phyloP scores from a whole-genome alignment of 768 basidiomycete genomes.

The Lactarius indigo region DNA sequence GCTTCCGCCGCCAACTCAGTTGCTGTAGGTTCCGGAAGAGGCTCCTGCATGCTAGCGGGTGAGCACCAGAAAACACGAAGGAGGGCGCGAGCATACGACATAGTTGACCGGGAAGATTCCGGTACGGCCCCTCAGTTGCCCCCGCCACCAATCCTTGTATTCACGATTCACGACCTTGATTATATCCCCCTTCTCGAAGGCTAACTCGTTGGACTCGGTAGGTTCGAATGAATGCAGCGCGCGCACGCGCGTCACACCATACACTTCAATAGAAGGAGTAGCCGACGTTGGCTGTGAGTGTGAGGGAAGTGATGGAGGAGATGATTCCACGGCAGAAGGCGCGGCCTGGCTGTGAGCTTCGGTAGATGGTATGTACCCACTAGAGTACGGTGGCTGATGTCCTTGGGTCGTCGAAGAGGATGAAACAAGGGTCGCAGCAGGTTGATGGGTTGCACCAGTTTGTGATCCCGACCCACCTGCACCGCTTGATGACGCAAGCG shows the following conservation, averaged over 20 bases:
- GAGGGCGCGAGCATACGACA: slow-evolving; percentile 55
- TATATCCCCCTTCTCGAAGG: slow-evolving; percentile 88
- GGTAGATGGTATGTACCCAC: slow-evolving; percentile 50
- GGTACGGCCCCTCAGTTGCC: slow-evolving; percentile 83
- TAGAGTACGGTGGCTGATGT: slow-evolving; percentile 37
- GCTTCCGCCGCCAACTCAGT: slow-evolving; percentile 76
- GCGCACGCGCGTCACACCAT: slow-evolving; percentile 73
- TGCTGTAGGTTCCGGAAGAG: slow-evolving; percentile 78
- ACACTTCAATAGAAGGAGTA: slow-evolving; percentile 29
- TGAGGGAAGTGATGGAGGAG: slow-evolving; percentile 22
- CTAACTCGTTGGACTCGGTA: slow-evolving; percentile 83
- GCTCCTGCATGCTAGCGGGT: slow-evolving; percentile 48
- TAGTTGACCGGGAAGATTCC: slow-evolving; percentile 98
- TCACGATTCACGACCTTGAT: slow-evolving; percentile 94
- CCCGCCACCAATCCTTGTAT: slow-evolving; percentile 97
- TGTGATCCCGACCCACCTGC: slow-evolving; percentile 34
- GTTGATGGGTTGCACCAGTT: slow-evolving; percentile 23
- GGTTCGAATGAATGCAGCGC: slow-evolving; percentile 89
- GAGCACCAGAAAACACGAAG: not conserved
- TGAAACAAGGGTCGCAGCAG: slow-evolving; percentile 27
- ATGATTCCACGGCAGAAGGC: slow-evolving; percentile 27
- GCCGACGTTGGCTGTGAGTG: slow-evolving; percentile 31
- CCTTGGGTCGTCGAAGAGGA: slow-evolving; percentile 25
- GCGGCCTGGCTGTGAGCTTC: slow-evolving; percentile 19
- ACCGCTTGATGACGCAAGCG: slow-evolving; percentile 36